Conservation (phyloP, 2,329 filamentous ascomycete species). For the Pyrenophora graminea region DNA sequence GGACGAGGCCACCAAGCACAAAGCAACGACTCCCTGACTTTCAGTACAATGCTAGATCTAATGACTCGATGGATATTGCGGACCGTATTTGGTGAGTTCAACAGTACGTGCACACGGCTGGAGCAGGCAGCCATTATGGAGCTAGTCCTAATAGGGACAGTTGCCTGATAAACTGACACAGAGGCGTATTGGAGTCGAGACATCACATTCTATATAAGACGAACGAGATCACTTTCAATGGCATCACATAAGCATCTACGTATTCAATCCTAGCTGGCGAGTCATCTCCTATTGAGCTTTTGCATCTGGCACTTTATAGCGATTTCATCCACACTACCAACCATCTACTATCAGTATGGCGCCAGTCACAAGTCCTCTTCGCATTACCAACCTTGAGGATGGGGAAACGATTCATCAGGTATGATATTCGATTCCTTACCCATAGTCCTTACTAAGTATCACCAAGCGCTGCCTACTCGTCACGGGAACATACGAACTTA, state of each 20-base stretch:
- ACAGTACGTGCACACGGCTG: neutral
- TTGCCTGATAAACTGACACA: neutral
- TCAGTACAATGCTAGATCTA: too few species aligned
- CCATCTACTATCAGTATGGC: constrained; percentile 1
- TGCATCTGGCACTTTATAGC: neutral
- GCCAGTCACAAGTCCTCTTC: constrained; percentile 6
- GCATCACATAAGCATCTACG: neutral
- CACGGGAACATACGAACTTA: constrained; percentile 27
- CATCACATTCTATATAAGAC: neutral
- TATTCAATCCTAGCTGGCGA: neutral
- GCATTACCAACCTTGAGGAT: constrained; percentile 29
- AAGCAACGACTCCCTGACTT: too few species aligned
- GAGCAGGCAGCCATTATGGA: neutral
- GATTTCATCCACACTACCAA: neutral
- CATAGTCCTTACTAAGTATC: neutral
- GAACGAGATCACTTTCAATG: neutral
- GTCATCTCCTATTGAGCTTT: neutral
- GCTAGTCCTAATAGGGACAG: constrained; percentile 3
- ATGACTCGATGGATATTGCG: too few species aligned
- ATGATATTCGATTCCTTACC: neutral
- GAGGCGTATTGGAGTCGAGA: neutral
- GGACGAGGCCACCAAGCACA: too few species aligned
- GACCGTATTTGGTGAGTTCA: neutral
- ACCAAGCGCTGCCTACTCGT: constrained; percentile 35
- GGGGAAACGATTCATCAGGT: constrained; percentile 38